Base-by-base conservation (phyloP, 768 basidiomycete genomes). In the Boletus bicolor region DNA sequence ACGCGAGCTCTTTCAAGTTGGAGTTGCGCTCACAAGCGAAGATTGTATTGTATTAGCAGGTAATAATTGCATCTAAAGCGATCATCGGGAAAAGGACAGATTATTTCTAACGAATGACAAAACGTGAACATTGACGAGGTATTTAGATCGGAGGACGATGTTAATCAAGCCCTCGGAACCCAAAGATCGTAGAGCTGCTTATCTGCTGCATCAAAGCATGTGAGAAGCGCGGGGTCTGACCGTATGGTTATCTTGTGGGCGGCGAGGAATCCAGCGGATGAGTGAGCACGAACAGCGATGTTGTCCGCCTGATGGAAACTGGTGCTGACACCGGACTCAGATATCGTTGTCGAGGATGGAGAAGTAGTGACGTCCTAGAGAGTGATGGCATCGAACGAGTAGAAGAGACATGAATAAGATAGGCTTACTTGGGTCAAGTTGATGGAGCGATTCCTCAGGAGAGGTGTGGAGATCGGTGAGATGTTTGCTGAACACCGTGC, bases 121-220 rank as follows among this genome's bases (percentile, higher is more conserved):
- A n/a, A 11, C 2, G 47, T 35, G 21, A 10, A 39, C 43, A 21
- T n/a, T 2, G 24, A 42, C 24, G 44, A 35, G 5, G 38, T 32
- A 3, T 12, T 15, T 47, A 6, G 8, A 8, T 30, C 36, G 46
- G 28, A 28, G 21, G 35, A 37, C 24, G 26, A 6, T 17, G 19
- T 35, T 26, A 32, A 19, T 68, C 60, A 69, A 39, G 48, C 37
- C 34, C 50, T 69, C 5, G 87, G 85, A 30, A 77, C 86, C 90
- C 91, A 92, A 10, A 91, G 76, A 44, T 84, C 82, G 62, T 91
- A 91, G 21, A 93, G 75, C 61, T 90, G 86, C 72, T 78, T 84
- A 72, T 93, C 91, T 24, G 79, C 75, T 14, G 82, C 79, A 68
- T 92, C 89, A 63, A 93, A 93, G 59, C 82, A 87, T 35, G 87